A percentile compares a stretch with the other conserved stretches of the same genome.
Conservation (phyloP, 345 rosid species). For the Salix brachista region DNA sequence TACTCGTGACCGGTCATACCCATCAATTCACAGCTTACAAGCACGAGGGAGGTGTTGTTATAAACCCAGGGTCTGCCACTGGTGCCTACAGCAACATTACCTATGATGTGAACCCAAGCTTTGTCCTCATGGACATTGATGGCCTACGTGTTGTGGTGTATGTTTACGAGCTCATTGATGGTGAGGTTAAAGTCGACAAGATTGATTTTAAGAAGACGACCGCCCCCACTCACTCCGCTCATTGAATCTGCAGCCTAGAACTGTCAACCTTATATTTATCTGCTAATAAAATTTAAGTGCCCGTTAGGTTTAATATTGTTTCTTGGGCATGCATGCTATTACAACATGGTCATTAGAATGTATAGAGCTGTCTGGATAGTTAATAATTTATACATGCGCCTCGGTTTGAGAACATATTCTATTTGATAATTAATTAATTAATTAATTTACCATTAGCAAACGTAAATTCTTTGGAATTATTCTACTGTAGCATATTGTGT, state of each 20-base stretch:
- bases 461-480: not conserved
- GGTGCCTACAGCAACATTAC: constrained; percentile 89
- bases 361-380: too few relatives aligned
- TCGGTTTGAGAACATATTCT: not conserved
- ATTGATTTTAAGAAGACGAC: constrained; percentile 85
- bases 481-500: not conserved
- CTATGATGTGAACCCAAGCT: constrained; percentile 86
- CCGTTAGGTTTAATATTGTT: too few relatives aligned
- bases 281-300: too few relatives aligned
- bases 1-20: constrained; percentile 90
- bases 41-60: constrained; percentile 92
- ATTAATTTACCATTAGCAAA: not conserved
- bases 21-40: constrained; percentile 98
- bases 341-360: too few relatives aligned
- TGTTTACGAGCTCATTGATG: constrained; percentile 89
- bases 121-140: constrained; percentile 93
- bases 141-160: constrained; percentile 90
- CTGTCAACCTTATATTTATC: too few relatives aligned
- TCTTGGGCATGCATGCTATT: too few relatives aligned
- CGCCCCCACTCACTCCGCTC: constrained; percentile 47
- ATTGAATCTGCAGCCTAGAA: constrained; percentile 26
- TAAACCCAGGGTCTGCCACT: constrained; percentile 94
- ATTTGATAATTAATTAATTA: too few relatives aligned
- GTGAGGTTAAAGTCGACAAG: constrained; percentile 95
- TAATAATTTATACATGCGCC: not conserved